Conservation (phyloP, 2,329 filamentous ascomycete genomes). For the Alternaria panax region DNA sequence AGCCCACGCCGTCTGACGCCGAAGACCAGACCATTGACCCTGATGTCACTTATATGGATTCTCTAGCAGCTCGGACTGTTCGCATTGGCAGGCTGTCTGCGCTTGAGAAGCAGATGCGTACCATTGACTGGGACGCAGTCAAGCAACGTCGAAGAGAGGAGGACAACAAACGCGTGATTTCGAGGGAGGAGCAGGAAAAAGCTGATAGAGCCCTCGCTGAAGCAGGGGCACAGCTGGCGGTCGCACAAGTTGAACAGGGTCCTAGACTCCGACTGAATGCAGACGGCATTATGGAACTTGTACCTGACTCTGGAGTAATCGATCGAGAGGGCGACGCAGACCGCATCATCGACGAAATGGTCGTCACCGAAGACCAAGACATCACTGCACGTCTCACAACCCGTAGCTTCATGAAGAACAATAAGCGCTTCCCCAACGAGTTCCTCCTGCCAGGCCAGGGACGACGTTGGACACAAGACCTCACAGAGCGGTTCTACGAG, state of each 20-base stretch:
- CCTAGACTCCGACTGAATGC: conserved; percentile 64
- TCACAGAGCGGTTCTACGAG: conserved; percentile 79
- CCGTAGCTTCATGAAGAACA: conserved; percentile 72
- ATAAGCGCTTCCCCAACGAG: conserved; percentile 56
- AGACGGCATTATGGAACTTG: conserved; percentile 75
- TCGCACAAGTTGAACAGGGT: conserved; percentile 40
- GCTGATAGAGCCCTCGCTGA: conserved; percentile 33
- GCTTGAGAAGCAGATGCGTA: conserved; percentile 74
- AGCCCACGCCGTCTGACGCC: conserved; percentile 47
- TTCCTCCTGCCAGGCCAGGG: conserved; percentile 56
- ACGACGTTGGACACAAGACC: conserved; percentile 69
- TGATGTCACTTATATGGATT: conserved; percentile 72
- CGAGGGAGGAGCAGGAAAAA: conserved; percentile 33
- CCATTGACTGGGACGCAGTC: conserved; percentile 67
- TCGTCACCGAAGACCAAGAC: conserved; percentile 78
- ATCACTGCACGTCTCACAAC: conserved; percentile 76
- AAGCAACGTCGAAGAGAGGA: conserved; percentile 50
- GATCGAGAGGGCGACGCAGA: conserved; percentile 72
- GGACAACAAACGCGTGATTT: conserved; percentile 30
- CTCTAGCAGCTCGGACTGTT: conserved; percentile 68
- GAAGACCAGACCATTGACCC: conserved; percentile 65
- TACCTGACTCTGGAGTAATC: conserved; percentile 71
- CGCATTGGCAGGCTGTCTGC: conserved; percentile 78
- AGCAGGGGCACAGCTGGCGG: conserved; percentile 20
- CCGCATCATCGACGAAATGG: conserved; percentile 60